Base-by-base conservation (phyloP, 306 rosid species). In the Begonia peltatifolia region DNA sequence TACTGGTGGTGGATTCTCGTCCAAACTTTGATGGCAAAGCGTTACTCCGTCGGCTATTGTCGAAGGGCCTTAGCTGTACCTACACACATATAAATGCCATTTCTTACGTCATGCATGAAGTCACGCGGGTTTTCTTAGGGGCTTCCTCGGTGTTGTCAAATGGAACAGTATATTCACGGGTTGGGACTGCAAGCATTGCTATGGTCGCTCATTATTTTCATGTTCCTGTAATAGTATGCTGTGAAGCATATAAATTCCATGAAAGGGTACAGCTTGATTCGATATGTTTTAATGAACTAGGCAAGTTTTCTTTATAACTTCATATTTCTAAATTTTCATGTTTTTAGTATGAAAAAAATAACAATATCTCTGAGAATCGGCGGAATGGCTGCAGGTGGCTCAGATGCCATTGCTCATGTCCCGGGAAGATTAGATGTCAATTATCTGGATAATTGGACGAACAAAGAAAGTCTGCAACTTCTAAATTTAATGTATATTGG, bases 201-300 rank as follows among this genome's bases (percentile, higher is more conserved):
- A 84, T 88, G 95, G 93, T 88, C 57, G 96, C 93, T 57, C 76
- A 84, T 73, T 77, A 80, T 47, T 84, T 88, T 60, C 71, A 46
- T 46, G 78, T 84, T 71, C 96, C 96, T 12, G 96, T 84, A 42
- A 71, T 88, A 66, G 63, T 88, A 62, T 84, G 96, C 78, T 88
- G 96, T 44, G 96, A 84, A 79, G 84, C 95, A 23, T 88, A 81
- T 57, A 88, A 84, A 55, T 88, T 88, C 76, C 95, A 88, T 46
- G 95, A 88, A 75, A 81, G 96, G 68, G 96, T 88, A 54, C 96
- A 77, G 64, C 96, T 88, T 67, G 96, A 84, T 71, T 84, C 96
- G 3, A 77, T 88, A 61, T 84, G 96, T 68, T 88, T 71, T 52
- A 88, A 88, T 11, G 96, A 88, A 70, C 69, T 88, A 54, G 95